These are phyloP conservation scores for barrel medic (Medicago truncatula) DNA, from an alignment of 306 rosid species.

Conservation along the genomic window MtrunA17r5.0-ANR NC_053048.1:49048501-49049000, in stretches of 20 bases:
- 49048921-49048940: too few species aligned
- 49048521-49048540: constrained; percentile 5
- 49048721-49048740: background rate
- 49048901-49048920: too few species aligned
- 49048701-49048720: background rate
- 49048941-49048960: too few species aligned
- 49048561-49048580: constrained; percentile 15
- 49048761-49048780: background rate
- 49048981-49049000: too few species aligned
- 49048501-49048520: constrained; percentile 10
- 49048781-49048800: too few species aligned
- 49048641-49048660: background rate
- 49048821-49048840: too few species aligned
- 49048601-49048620: too few species aligned
- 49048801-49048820: too few species aligned
- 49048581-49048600: background rate
- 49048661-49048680: background rate
- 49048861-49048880: too few species aligned
- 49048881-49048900: too few species aligned
- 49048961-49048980: too few species aligned
- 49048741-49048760: background rate
- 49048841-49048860: too few species aligned
- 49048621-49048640: background rate
- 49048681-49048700: background rate
- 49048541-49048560: background rate